phyloP scores from a whole-genome alignment of 805 yeast genomes.

The Brettanomyces naardenensis region DNA sequence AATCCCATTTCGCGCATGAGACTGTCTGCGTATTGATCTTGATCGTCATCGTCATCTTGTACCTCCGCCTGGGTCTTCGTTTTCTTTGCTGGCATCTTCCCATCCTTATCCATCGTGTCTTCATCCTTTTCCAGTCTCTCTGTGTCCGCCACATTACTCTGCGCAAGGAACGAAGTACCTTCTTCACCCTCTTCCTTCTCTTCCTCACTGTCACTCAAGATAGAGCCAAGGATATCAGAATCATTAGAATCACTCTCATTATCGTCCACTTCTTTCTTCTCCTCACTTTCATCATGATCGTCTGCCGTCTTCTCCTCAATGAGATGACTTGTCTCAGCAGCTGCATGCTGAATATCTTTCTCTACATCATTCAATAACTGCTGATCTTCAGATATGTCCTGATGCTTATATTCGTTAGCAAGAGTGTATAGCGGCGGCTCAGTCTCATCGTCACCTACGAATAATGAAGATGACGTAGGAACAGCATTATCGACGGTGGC shows the following conservation, averaged over 20 bases:
- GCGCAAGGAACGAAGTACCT: background rate
- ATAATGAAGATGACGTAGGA: background rate
- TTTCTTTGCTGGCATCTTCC: background rate
- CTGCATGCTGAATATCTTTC: background rate
- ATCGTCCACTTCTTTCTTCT: background rate
- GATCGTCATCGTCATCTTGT: slow-evolving; percentile 4
- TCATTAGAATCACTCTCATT: background rate
- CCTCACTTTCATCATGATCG: background rate
- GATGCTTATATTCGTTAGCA: background rate
- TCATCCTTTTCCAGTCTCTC: background rate
- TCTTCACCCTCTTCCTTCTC: slow-evolving; percentile 1
- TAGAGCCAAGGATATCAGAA: slow-evolving; percentile 1
- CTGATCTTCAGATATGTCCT: background rate
- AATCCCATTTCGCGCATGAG: slow-evolving; percentile 7
- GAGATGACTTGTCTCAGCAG: background rate
- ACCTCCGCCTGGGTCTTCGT: background rate
- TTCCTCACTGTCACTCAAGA: slow-evolving; percentile 6
- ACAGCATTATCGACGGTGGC: background rate
- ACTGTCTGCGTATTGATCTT: slow-evolving; percentile 11
- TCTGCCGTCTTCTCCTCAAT: background rate
- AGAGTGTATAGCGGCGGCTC: background rate
- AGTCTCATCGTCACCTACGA: slow-evolving; percentile 2
- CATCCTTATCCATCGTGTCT: background rate
- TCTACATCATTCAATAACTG: too few relatives aligned
- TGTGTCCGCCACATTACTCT: background rate